phyloP scores from a whole-genome alignment of 225 moss, liverwort and hornwort genomes.

The Pseudoscleropodium purum region DNA sequence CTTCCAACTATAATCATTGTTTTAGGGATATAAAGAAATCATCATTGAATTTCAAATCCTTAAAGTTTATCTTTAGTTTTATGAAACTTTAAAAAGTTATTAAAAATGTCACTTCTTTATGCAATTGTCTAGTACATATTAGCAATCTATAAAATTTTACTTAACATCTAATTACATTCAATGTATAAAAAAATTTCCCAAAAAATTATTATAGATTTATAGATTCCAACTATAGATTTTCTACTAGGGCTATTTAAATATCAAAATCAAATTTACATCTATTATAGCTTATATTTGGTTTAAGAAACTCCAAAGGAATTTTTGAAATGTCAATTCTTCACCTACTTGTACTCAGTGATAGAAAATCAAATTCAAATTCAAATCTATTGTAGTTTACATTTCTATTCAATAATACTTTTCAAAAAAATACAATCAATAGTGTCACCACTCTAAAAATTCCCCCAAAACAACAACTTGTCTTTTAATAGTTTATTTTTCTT shows the following conservation, averaged over 20 bases:
- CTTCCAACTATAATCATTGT: not conserved
- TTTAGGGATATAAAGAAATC: fast-evolving
- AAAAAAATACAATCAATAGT: not conserved
- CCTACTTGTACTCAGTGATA: not conserved
- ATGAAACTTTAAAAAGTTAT: not conserved
- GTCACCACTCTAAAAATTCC: not conserved
- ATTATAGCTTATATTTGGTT: not conserved
- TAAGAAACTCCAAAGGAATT: not conserved
- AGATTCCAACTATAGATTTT: not conserved
- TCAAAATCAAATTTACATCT: not conserved
- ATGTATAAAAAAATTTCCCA: fast-evolving
- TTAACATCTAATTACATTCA: not conserved
- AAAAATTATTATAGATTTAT: not conserved
- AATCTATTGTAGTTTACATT: not conserved
- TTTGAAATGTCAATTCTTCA: not conserved
- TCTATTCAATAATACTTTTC: not conserved
- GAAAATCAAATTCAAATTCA: no score
- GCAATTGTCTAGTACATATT: not conserved
- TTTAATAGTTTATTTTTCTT: not conserved
- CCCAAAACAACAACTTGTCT: fast-evolving
- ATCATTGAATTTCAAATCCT: not conserved
- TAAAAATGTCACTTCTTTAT: not conserved
- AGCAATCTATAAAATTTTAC: no score
- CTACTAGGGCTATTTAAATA: not conserved
- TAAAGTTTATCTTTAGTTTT: not conserved